A percentile compares a stretch with the other conserved stretches of the same genome.
Conservation (phyloP, 2,329 filamentous ascomycete genomes). For the Phoma sp. region DNA sequence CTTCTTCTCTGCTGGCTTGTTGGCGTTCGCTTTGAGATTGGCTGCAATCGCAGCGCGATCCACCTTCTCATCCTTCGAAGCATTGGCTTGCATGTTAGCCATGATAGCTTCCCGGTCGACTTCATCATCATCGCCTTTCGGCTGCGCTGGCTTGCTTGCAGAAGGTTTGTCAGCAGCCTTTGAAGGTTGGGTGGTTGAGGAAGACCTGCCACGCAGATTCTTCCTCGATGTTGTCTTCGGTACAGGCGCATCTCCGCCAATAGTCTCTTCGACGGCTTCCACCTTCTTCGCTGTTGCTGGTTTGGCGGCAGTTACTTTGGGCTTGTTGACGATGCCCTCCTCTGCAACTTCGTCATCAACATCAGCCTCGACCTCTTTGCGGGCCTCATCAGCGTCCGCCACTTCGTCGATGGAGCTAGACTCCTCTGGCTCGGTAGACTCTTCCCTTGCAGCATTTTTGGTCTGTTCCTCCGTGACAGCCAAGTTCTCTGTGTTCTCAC, state of each 20-base stretch:
- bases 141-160: background rate
- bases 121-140: background rate
- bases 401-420: background rate
- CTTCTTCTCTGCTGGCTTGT: background rate
- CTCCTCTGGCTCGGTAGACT: background rate
- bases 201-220: background rate
- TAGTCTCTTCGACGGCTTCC: background rate
- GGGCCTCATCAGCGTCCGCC: background rate
- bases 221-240: background rate
- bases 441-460: background rate
- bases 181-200: background rate
- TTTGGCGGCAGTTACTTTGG: background rate
- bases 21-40: background rate
- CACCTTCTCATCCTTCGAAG: no score
- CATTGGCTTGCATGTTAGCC: no score
- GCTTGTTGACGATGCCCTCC: background rate
- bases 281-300: background rate
- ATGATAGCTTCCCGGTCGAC: background rate
- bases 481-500: background rate
- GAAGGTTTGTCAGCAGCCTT: background rate
- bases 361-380: background rate
- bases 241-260: background rate
- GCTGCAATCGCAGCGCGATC: no score
- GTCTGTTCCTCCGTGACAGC: no score
- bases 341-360: background rate